Evolutionary conservation across 1,139 yeast species (phyloP).

Genomic region (Zhuliangozyma blackwelliae): DNA sequence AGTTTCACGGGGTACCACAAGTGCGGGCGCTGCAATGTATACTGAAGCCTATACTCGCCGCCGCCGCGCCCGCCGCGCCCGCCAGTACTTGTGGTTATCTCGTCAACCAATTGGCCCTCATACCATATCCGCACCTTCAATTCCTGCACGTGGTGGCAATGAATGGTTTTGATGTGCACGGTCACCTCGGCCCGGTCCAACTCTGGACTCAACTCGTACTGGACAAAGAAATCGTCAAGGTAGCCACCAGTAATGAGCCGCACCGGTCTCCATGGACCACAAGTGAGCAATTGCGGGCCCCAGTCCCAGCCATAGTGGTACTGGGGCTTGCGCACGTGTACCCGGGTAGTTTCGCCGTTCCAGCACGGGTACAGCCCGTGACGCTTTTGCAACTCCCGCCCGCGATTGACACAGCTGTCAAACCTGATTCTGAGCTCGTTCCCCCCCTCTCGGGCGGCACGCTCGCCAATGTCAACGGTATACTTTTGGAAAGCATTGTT

Average conservation of each 20-base stretch:
- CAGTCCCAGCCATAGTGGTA: conserved; percentile 60
- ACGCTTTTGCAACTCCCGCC: conserved; percentile 18
- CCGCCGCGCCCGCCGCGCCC: background rate
- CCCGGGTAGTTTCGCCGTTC: conserved; percentile 40
- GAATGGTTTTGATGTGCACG: conserved; percentile 8
- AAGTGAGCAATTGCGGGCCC: conserved; percentile 48
- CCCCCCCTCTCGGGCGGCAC: too few relatives aligned
- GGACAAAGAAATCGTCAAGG: conserved; percentile 18
- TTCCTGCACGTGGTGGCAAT: background rate
- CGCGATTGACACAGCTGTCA: conserved; percentile 17
- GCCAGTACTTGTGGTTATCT: too few relatives aligned
- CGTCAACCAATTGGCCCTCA: conserved; percentile 32
- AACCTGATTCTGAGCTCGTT: conserved; percentile 19
- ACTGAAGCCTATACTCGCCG: background rate
- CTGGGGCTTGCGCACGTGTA: conserved; percentile 48
- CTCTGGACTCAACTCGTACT: conserved; percentile 13
- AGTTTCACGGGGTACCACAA: conserved; percentile 42
- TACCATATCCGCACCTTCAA: conserved; percentile 6
- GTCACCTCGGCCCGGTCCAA: background rate
- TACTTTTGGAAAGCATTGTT: conserved; percentile 38
- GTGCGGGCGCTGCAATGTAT: conserved; percentile 16
- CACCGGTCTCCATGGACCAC: conserved; percentile 46
- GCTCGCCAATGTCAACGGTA: conserved; percentile 10
- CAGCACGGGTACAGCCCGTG: conserved; percentile 20
- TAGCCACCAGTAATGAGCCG: conserved; percentile 20